phyloP scores from a whole-genome alignment of 257 asterid genomes.

The Nemophila menziesii region DNA sequence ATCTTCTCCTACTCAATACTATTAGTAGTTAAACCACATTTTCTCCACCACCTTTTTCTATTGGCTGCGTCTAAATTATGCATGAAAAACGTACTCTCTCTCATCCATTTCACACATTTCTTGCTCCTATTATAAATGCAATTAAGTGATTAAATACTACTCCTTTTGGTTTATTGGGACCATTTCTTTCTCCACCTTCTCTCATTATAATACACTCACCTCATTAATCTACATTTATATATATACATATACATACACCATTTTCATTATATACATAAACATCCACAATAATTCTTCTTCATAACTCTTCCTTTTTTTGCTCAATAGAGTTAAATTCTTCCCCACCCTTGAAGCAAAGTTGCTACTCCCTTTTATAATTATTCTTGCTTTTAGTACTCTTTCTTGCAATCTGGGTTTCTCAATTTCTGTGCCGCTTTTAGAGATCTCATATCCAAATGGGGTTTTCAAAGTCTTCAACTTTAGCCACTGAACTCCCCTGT shows the following conservation, averaged over 20 bases:
- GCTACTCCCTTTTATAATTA: conserved; percentile 16
- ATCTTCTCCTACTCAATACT: background rate
- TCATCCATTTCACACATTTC: conserved; percentile 25
- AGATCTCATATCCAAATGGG: conserved; percentile 43
- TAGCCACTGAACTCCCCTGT: conserved; percentile 16
- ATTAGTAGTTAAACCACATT: too few species aligned
- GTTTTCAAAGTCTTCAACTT: conserved; percentile 28
- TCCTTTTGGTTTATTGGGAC: conserved; percentile 30
- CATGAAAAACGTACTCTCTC: conserved; percentile 14
- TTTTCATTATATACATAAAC: conserved; percentile 12
- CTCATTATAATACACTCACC: conserved; percentile 17
- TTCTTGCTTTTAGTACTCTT: conserved; percentile 22
- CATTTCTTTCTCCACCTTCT: conserved; percentile 37
- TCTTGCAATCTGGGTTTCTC: conserved; percentile 27
- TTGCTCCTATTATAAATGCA: conserved; percentile 25
- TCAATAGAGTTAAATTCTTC: conserved; percentile 24
- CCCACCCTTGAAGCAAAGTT: conserved; percentile 59
- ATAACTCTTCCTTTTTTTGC: conserved; percentile 19
- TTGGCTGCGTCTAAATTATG: conserved; percentile 12
- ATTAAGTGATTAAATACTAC: conserved; percentile 17
- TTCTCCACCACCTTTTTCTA: background rate
- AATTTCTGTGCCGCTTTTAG: conserved; percentile 30
- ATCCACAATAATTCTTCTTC: conserved; percentile 17
- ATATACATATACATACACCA: too few species aligned
- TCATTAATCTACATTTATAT: conserved; percentile 5